Base-by-base conservation (phyloP, 1,284 basidiomycete species). In the Stygiomarasmius scandens region DNA sequence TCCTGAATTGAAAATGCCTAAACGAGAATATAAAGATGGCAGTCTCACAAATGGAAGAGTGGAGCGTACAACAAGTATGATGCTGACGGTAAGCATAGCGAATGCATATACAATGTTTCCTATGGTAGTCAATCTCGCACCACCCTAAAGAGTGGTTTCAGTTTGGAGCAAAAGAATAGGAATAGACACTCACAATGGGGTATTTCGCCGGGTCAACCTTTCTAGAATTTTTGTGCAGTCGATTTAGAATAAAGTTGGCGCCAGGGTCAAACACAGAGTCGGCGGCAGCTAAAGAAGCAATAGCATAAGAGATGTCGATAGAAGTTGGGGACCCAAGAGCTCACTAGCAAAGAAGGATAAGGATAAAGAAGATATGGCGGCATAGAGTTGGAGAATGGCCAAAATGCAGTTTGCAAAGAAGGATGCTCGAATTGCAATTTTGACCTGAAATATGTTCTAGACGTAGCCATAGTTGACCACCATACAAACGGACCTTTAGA, bases 251-350 rank as follows among this genome's bases (percentile, higher is more conserved):
- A 41, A 95, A 71, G 67, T 97, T 98, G 61, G 93, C 95, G 53
- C 92, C 89, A 45, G 95, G 85, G 68, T 98, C 95, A 68, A 97
- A 96, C n/a, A 93, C 85, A 16, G 93, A 87, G 70, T 97, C 94
- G 64, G 95, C 89, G 23, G 85, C 90, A 2, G 93, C 52, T 54
- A 12, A 16, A 3, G 5, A 16, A 16, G 8, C 16, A 49, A n/a
- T 8, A n/a, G 8, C 3, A 22, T 29, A 29, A 29, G 5, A 14
- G 32, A 25, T 16, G 22, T n/a, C 19, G 23, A 49, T 12, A 49
- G n/a, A 49, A 10, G 27, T 46, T 20, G 23, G 20, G n/a, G 16
- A 19, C 19, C 22, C 16, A 45, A 24, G 8, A 11, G 16, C 43
- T 46, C 46, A 54, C 52, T 95, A 24, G 95, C 94, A 58, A 98